phyloP scores from a whole-genome alignment of 495 filamentous ascomycete species.

The Hyaloscypha hepaticicola region DNA sequence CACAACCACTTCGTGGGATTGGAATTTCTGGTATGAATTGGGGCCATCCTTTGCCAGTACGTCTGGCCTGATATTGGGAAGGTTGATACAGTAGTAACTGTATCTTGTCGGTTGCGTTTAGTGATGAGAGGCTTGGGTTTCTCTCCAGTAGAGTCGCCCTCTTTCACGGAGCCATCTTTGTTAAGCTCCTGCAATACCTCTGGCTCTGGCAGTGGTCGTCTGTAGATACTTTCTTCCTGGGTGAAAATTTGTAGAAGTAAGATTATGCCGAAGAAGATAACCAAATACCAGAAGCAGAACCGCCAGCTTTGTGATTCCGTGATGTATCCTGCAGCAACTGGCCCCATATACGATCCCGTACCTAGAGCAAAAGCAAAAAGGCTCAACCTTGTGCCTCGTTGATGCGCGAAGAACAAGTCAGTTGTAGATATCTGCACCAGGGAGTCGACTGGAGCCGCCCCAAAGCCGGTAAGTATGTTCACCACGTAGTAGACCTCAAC shows the following conservation, averaged over 20 bases:
- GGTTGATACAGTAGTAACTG: neutral
- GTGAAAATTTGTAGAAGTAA: conserved; percentile 40
- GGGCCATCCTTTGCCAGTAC: conserved; percentile 23
- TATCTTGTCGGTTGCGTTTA: neutral
- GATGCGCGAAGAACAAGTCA: conserved; percentile 20
- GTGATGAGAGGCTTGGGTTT: neutral
- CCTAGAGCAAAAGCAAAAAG: conserved; percentile 14
- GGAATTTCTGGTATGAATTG: conserved; percentile 26
- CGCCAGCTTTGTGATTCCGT: conserved; percentile 44
- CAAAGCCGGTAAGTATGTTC: conserved; percentile 21
- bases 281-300: conserved; percentile 52
- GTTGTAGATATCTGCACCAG: conserved; percentile 22
- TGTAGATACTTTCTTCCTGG: conserved; percentile 46
- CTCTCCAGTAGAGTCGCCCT: neutral
- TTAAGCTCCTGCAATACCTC: neutral
- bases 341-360: conserved; percentile 34
- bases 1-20: conserved; percentile 27
- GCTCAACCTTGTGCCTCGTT: conserved; percentile 19
- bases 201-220: neutral
- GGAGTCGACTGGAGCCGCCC: conserved; percentile 23
- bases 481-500: conserved; percentile 17
- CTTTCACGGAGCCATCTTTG: neutral
- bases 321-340: conserved; percentile 46
- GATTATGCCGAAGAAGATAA: conserved; percentile 43
- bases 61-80: neutral